Evolutionary conservation across 1,284 basidiomycete genomes (phyloP).

Genomic region (Fomitopsis pinicola): DNA sequence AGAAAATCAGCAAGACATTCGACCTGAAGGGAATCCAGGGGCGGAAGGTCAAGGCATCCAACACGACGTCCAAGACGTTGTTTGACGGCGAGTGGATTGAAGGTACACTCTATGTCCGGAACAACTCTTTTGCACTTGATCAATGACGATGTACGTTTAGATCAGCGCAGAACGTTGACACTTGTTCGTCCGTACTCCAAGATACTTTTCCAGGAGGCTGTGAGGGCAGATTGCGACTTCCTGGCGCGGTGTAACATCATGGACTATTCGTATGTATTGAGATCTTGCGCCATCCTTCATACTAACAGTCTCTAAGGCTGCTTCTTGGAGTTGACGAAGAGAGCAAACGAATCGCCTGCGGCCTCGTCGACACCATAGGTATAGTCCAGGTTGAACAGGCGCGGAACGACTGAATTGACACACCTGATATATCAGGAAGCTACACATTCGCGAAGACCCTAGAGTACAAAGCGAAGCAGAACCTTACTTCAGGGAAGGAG

Average conservation of each 20-base stretch:
- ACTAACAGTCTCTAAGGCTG: slow-evolving; percentile 34
- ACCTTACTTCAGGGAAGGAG: slow-evolving; percentile 59
- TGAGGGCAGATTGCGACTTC: slow-evolving; percentile 67
- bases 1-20: slow-evolving; percentile 63
- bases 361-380: slow-evolving; percentile 80
- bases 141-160: slow-evolving; percentile 25
- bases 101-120: slow-evolving; percentile 30
- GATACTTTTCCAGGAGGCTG: slow-evolving; percentile 59
- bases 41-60: slow-evolving; percentile 53
- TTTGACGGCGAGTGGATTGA: slow-evolving; percentile 84
- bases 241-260: slow-evolving; percentile 73
- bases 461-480: slow-evolving; percentile 75
- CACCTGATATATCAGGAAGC: slow-evolving; percentile 39
- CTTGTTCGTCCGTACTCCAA: slow-evolving; percentile 71
- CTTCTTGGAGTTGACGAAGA: slow-evolving; percentile 65
- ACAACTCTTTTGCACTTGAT: neutral
- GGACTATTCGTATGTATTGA: slow-evolving; percentile 64
- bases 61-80: slow-evolving; percentile 48
- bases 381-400: slow-evolving; percentile 4
- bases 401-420: neutral
- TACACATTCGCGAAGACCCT: slow-evolving; percentile 76
- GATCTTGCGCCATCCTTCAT: slow-evolving; percentile 20
- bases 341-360: slow-evolving; percentile 63
- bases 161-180: slow-evolving; percentile 59
- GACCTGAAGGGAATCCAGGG: slow-evolving; percentile 80